Conservation (phyloP, 805 yeast species). For the Scheffersomyces amazonensis region DNA sequence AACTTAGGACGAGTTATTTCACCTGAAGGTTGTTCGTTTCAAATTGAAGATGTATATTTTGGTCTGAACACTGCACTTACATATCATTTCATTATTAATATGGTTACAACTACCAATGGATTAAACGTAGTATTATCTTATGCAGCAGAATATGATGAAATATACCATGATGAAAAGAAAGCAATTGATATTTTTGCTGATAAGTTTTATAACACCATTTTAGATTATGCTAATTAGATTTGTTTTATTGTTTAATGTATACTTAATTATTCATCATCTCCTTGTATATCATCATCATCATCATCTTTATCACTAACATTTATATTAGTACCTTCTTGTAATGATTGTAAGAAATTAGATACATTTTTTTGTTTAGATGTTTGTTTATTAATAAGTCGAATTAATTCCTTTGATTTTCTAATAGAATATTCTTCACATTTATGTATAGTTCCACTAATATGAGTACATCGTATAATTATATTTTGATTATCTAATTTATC, state of each 20-base stretch:
- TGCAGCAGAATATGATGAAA: conserved; percentile 8
- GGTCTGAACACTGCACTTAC: conserved; percentile 14
- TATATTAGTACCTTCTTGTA: not conserved
- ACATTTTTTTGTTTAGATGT: not conserved
- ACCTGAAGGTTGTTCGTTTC: conserved; percentile 5
- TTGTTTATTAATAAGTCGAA: conserved; percentile 17
- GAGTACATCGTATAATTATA: conserved; percentile 58
- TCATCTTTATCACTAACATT: not conserved
- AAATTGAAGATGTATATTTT: conserved; percentile 14
- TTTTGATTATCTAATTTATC: conserved; percentile 46
- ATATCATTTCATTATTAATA: conserved; percentile 10
- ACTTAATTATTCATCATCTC: not conserved
- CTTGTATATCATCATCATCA: not conserved
- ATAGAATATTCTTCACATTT: conserved; percentile 76
- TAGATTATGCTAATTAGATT: not conserved
- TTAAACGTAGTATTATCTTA: conserved; percentile 13
- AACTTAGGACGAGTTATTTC: conserved; percentile 14
- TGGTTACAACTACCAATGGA: conserved; percentile 11
- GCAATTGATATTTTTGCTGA: conserved; percentile 6
- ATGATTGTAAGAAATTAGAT: not conserved
- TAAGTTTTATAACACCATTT: conserved; percentile 1
- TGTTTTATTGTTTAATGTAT: not conserved
- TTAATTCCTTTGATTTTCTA: conserved; percentile 36
- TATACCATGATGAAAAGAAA: conserved; percentile 2
- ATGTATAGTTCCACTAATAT: conserved; percentile 83